Conservation (phyloP, 202 grass and related monocot genomes). For the Cymbopogon flexuosus region DNA sequence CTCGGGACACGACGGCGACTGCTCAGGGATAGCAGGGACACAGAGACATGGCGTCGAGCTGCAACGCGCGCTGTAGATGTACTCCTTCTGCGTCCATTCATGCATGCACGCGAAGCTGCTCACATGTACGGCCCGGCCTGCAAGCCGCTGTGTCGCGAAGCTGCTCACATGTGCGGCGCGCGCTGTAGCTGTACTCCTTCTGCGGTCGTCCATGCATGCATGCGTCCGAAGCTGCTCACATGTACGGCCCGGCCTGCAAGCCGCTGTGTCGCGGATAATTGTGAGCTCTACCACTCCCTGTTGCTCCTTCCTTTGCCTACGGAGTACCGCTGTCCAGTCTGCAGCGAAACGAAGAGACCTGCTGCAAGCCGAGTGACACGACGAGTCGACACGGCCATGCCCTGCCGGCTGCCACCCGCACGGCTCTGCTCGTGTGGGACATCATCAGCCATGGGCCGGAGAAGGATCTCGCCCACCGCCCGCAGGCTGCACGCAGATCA, state of each 20-base stretch:
- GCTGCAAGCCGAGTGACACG: no score
- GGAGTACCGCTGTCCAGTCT: no score
- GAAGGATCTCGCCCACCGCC: no score
- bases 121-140: slow-evolving; percentile 17
- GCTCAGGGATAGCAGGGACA: background rate
- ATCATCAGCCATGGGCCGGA: no score
- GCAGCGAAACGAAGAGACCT: no score
- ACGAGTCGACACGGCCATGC: no score
- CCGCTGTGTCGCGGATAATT: background rate
- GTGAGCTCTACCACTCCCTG: background rate
- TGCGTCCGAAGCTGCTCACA: background rate
- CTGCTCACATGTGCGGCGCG: no score
- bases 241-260: slow-evolving; percentile 4
- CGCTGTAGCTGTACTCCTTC: background rate
- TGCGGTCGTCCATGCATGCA: background rate
- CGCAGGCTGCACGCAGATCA: background rate
- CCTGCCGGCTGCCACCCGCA: background rate
- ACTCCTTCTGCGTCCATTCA: background rate
- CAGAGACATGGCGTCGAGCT: background rate
- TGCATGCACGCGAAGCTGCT: background rate
- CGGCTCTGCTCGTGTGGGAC: no score
- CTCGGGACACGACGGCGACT: background rate
- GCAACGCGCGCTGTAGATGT: background rate
- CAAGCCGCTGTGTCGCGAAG: background rate
- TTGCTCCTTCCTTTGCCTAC: background rate